These are phyloP conservation scores for Calocybe cyanea DNA, from an alignment of 768 basidiomycete genomes.

Conservation along the genomic window DNA sequence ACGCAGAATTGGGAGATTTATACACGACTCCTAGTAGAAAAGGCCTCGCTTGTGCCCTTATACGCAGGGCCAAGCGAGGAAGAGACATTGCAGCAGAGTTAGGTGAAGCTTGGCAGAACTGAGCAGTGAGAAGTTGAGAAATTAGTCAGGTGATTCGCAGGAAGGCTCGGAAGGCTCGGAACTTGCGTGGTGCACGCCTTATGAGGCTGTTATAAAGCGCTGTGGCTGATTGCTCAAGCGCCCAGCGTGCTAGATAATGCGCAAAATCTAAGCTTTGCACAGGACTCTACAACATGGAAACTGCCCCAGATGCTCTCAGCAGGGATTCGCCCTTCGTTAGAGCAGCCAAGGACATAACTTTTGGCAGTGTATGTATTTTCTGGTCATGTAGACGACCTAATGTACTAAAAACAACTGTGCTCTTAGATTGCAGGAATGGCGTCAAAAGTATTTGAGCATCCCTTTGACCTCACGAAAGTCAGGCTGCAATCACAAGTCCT, in stretches of 20 bases:
- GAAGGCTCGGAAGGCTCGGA: background rate
- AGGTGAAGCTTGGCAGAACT: background rate
- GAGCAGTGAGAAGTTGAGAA: background rate
- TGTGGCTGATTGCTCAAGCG: conserved; percentile 1
- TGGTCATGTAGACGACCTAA: background rate
- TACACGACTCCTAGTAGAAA: background rate
- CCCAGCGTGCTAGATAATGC: conserved; percentile 9
- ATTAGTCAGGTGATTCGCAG: background rate
- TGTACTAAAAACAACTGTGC: background rate
- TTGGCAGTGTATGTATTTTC: conserved; percentile 19
- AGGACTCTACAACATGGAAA: conserved; percentile 14
- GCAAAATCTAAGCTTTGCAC: background rate
- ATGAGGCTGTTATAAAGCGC: conserved; percentile 6
- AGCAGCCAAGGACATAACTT: conserved; percentile 19
- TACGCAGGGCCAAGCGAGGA: background rate
- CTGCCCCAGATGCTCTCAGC: conserved; percentile 17
- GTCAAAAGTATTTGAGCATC: conserved; percentile 84
- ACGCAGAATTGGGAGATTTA: background rate
- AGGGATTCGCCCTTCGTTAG: conserved; percentile 16
- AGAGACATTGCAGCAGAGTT: background rate
- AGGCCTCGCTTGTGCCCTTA: background rate
- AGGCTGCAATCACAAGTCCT: conserved; percentile 89
- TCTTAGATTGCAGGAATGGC: conserved; percentile 78
- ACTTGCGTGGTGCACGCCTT: conserved; percentile 1
- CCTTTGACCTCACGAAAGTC: conserved; percentile 94